Base-by-base conservation (phyloP, 257 asterid species). In the Ocimum tenuiflorum region DNA sequence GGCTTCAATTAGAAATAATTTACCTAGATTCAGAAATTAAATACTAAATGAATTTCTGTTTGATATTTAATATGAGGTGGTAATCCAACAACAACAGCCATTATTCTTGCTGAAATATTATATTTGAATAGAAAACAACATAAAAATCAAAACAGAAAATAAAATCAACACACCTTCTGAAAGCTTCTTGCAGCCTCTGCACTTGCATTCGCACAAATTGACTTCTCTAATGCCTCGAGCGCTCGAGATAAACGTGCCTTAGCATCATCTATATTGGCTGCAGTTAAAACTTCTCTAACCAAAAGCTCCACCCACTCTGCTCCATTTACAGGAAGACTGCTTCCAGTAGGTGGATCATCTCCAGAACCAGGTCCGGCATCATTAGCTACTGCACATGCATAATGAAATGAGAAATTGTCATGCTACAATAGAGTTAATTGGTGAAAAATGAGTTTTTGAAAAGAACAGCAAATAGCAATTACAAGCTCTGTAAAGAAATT, bases 221-320 rank as follows among this genome's bases (percentile, higher is more conserved):
- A 79, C 75, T 77, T 84, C 82, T 84, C 87, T 51, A 84, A 64
- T 61, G 77, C 78, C 81, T 84, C 87, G 0, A 84, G 90, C 13
- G 78, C 86, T 70, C 61, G 75, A 1, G 90, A 75, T 60, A 79
- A 73, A 18, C 87, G 85, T 60, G 73, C 78, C 78, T 75, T 84
- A 61, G 90, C 90, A 67, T 79, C 90, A 31, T 84, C 80, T 15
- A 81, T 55, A 73, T 71, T 73, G 36, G 83, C 47, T 39, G 87
- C 83, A 71, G 67, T 82, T 47, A 73, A 61, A 3, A 81, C 83
- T 73, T 84, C 87, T 61, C 85, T 68, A 57, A 81, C 87, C 79
- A 84, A 70, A 42, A 84, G 85, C 58, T 84, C 90, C 52, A 81
- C 85, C 90, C 87, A 84, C 76, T 77, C 85, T 12, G 87, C 74